These are phyloP conservation scores for Scheffersomyces coipomensis DNA, from an alignment of 805 yeast genomes.

Conservation along the genomic window DNA sequence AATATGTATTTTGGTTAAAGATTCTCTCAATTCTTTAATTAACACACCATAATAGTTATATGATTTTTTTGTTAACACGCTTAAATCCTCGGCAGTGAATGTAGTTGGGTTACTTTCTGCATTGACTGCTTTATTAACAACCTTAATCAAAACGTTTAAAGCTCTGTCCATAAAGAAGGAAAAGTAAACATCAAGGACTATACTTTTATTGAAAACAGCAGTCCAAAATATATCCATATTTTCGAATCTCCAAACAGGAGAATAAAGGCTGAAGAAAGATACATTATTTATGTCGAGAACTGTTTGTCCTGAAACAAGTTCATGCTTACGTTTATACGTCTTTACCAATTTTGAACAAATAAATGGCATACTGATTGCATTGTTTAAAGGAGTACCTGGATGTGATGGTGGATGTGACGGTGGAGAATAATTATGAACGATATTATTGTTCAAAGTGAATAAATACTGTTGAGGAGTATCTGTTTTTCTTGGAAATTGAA, in stretches of 20 bases:
- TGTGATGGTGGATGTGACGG: not conserved
- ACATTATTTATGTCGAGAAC: not conserved
- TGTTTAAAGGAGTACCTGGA: constrained; percentile 15
- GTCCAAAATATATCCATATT: constrained; percentile 27
- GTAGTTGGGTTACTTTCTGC: constrained; percentile 11
- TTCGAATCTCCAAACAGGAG: constrained; percentile 25
- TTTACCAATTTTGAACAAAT: constrained; percentile 11
- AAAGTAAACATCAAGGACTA: constrained; percentile 27
- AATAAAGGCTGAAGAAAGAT: not conserved
- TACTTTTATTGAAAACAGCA: constrained; percentile 25
- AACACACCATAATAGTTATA: constrained; percentile 34
- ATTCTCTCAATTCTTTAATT: constrained; percentile 31
- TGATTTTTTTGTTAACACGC: constrained; percentile 27
- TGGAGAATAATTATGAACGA: not conserved
- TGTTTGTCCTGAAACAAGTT: constrained; percentile 2
- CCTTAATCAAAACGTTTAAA: constrained; percentile 20
- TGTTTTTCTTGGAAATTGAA: not conserved
- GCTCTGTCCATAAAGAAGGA: constrained; percentile 38
- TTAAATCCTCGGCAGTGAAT: constrained; percentile 28
- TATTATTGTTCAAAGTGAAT: constrained; percentile 3
- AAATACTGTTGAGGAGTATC: not conserved
- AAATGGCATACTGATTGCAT: constrained; percentile 12
- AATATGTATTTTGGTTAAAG: constrained; percentile 25
- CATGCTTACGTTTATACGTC: constrained; percentile 9
- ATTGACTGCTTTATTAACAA: constrained; percentile 7